A percentile compares a stretch with the other conserved stretches of the same genome.
Evolutionary conservation across 192 early-diverging fungal species (phyloP).

Genomic region (Backusella sp.): DNA sequence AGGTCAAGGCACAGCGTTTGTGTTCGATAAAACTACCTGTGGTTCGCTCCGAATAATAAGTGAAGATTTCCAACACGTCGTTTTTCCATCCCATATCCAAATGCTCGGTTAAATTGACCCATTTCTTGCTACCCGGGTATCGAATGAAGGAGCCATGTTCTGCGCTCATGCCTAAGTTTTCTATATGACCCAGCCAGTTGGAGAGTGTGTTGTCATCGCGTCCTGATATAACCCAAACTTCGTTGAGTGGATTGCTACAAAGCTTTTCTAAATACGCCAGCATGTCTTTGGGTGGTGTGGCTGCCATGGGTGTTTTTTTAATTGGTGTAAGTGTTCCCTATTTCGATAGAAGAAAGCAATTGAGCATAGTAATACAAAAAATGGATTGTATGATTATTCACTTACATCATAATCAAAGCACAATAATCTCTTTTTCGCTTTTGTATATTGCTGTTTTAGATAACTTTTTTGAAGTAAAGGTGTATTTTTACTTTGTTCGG

Average conservation of each 20-base stretch:
- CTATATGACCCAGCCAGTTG: slow-evolving; percentile 78
- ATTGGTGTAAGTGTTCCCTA: slow-evolving; percentile 95
- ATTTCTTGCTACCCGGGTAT: slow-evolving; percentile 70
- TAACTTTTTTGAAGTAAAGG: slow-evolving; percentile 36
- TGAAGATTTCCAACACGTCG: slow-evolving; percentile 91
- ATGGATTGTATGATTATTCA: neutral
- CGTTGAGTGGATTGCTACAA: slow-evolving; percentile 75
- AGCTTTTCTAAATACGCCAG: slow-evolving; percentile 69
- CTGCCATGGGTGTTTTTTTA: slow-evolving; percentile 76
- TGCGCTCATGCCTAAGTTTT: slow-evolving; percentile 80
- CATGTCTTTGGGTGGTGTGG: slow-evolving; percentile 81
- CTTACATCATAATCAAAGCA: slow-evolving; percentile 93
- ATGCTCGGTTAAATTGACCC: slow-evolving; percentile 70
- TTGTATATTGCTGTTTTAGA: slow-evolving; percentile 48
- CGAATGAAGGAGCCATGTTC: slow-evolving; percentile 97
- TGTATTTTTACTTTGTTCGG: slow-evolving; percentile 45
- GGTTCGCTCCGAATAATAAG: slow-evolving; percentile 94
- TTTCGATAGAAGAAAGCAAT: neutral
- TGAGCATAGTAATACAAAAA: neutral
- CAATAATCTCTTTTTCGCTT: slow-evolving; percentile 73
- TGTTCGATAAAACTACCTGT: slow-evolving; percentile 91
- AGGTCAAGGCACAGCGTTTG: slow-evolving; percentile 91
- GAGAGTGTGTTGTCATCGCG: slow-evolving; percentile 84
- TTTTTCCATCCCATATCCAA: slow-evolving; percentile 92
- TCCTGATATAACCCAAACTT: slow-evolving; percentile 90